Base-by-base conservation (phyloP, 306 rosid species). In the Corylus heterophylla region DNA sequence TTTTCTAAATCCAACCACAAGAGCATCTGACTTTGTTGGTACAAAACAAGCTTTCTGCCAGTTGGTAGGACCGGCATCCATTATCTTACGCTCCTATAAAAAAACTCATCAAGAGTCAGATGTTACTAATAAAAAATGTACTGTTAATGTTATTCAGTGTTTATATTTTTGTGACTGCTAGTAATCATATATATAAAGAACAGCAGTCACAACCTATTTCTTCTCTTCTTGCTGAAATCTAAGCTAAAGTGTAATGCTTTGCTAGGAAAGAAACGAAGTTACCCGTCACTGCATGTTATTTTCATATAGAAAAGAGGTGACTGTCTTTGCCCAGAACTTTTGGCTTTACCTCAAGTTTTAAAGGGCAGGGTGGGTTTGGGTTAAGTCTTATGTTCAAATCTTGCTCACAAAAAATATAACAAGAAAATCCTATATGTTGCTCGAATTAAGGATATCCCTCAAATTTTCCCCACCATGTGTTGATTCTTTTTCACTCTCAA, bases 41-140 rank as follows among this genome's bases (percentile, higher is more conserved):
- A 92, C 89, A 82, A 88, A 95, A 81, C 98, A 95, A 17, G 92
- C 92, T 82, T 82, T 92, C 49, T 83, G 92, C 98, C 98, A 95
- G 80, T 90, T 91, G 35, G 59, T 56, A 80, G 77, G 74, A 62
- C 92, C 96, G 8, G 20, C 77, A 29, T 91, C 92, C 92, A 49
- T 75, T 75, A 92, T 79, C 84, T 82, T 92, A 29, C 84, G 88
- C 87, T 92, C 97, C 96, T 91, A 78, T 68, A 70, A 74, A 62
- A 88, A 39, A 83, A 66, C 49, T 77, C 62, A 22, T 22, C 25
- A 20, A 29, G 47, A 63, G 20, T 48, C 55, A 75, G 74, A 81
- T 63, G 29, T 62, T 6, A 75, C 54, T 20, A 37, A 10, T 68
- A 25, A 72, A 58, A 18, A 58, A 18, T 55, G 13, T 70, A 54